Base-by-base conservation (phyloP, 1,139 yeast genomes). In the Taiozyma sp. region DNA sequence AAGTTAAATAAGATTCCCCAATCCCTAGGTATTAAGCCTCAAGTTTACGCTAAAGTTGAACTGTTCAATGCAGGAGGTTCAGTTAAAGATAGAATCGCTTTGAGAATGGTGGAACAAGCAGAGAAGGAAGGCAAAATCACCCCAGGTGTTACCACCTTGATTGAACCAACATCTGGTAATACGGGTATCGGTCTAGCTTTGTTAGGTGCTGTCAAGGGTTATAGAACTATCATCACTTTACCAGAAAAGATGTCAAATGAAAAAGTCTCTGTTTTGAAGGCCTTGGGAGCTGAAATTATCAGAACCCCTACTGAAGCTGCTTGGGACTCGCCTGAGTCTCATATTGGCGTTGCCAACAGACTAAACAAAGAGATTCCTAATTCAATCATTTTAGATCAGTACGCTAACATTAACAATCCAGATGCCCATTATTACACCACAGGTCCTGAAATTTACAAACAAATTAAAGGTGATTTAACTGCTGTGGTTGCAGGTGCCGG, bases 171-270 rank as follows among this genome's bases (percentile, higher is more conserved):
- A 34, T 85, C 93, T 14, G 96, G 96, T 66, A 85, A 85, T 70
- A 85, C 91, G 48, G 96, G 96, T 71, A 89, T 89, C 65, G 96
- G 96, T 57, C 77, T 89, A 61, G 96, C 96, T 6, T 75, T 89
- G 45, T 83, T 88, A 24, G 96, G 95, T 60, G 96, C 96, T 44
- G 89, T 89, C 48, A 83, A 80, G 65, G 96, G 96, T 48, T 89
- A 89, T 73, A 77, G 95, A 70, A 87, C 95, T 52, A 89, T 89
- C 65, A 89, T 89, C 67, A 88, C 96, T 8, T 76, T 89, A 60
- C 96, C 96, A 38, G 96, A 89, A 73, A 89, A 89, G 73, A 89
- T 89, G 96, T 87, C 95, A 41, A 88, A 88, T 67, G 96, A 89
- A 68, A 89, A 89, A 69, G 96, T 89, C 38, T 82, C 92, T 47